Conservation (phyloP, 2,329 filamentous ascomycete genomes). For the Colletotrichum noveboracense region DNA sequence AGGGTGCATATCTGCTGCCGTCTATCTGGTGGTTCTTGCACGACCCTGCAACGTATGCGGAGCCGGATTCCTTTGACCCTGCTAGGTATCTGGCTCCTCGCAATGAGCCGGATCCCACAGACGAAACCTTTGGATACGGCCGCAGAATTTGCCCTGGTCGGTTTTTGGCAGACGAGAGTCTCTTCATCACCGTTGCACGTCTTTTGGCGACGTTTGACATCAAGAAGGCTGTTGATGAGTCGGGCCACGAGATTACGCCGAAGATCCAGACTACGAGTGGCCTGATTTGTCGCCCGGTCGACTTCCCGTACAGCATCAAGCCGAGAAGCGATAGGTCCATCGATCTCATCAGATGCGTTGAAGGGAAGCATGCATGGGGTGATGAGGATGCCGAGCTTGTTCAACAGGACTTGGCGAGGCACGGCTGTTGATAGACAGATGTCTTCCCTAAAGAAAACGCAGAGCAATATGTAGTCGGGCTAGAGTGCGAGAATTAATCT, state of each 20-base stretch:
- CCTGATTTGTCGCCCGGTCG: background rate
- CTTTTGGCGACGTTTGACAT: background rate
- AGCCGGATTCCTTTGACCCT: background rate
- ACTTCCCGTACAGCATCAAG: background rate
- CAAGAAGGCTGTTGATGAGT: background rate
- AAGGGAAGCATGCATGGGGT: background rate
- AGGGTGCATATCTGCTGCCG: background rate
- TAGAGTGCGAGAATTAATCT: background rate
- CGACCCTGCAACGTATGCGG: background rate
- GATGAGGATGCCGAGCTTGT: background rate
- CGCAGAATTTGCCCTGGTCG: background rate
- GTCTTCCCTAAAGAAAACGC: accelerated
- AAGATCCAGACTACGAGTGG: background rate
- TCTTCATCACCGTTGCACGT: background rate
- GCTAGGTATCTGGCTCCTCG: background rate
- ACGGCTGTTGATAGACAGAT: background rate
- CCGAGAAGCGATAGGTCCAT: background rate
- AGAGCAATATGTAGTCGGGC: background rate
- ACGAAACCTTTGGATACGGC: background rate
- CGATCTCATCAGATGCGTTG: background rate
- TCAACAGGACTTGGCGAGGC: background rate
- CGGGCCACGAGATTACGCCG: background rate
- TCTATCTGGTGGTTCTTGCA: background rate
- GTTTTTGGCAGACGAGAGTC: background rate
- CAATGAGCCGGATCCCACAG: background rate